Percentiles rank a stretch among this genome's conserved stretches.
Conservation (phyloP, 768 basidiomycete species). For the Pholiota microspora region DNA sequence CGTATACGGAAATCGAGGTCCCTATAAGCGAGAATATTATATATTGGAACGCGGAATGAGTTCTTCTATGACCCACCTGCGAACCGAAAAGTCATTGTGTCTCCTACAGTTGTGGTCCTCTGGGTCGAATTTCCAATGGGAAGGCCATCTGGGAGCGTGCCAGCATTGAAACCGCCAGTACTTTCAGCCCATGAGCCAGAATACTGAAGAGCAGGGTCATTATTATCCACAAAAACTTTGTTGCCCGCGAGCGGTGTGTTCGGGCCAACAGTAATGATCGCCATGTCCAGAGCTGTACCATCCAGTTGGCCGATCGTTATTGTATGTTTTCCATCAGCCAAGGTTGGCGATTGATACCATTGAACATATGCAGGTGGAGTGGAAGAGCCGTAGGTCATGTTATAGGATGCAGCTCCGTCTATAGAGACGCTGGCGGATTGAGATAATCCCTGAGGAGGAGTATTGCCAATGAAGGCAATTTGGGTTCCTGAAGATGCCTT, state of each 20-base stretch:
- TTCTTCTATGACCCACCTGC: constrained; percentile 13
- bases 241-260: constrained; percentile 21
- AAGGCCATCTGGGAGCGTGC: constrained; percentile 18
- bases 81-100: constrained; percentile 22
- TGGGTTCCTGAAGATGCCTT: constrained; percentile 14
- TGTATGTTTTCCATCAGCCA: constrained; percentile 22
- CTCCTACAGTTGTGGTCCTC: constrained; percentile 14
- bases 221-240: constrained; percentile 25
- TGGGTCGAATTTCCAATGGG: constrained; percentile 19
- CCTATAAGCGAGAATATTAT: constrained; percentile 9
- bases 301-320: constrained; percentile 20
- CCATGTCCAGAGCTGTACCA: constrained; percentile 23
- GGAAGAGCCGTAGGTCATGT: constrained; percentile 13
- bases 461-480: constrained; percentile 23
- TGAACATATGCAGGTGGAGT: constrained; percentile 17
- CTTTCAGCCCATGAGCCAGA: constrained; percentile 19
- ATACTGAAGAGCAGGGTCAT: constrained; percentile 20
- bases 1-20: constrained; percentile 21
- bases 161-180: constrained; percentile 12
- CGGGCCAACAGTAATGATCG: constrained; percentile 21
- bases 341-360: constrained; percentile 26
- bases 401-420: constrained; percentile 17
- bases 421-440: constrained; percentile 21
- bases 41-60: not conserved
- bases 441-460: constrained; percentile 10